Evolutionary conservation across 768 basidiomycete genomes (phyloP), one percentile per base, ranked within the genome.

Genomic region (Leccinum imitatum): DNA sequence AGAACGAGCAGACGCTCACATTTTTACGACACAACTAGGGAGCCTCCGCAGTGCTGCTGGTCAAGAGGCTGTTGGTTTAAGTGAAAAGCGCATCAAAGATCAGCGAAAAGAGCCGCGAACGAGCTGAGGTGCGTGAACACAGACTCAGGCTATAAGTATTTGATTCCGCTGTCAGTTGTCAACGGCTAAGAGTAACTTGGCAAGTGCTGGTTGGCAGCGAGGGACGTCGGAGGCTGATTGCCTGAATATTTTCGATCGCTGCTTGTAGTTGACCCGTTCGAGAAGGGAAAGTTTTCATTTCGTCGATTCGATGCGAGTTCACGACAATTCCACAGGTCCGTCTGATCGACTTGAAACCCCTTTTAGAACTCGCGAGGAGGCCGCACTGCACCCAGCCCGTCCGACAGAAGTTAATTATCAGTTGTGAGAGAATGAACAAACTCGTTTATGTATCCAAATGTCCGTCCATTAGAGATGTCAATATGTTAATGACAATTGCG

Each of bases 391-490:
- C 57, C 59, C 67, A 67, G 69, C 67, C 60, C 55, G 62, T 62
- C 59, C 61, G 54, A 69, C 62, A 66, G 62, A 70, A 66, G 63
- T 59, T 67, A 52, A 67, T 68, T 63, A 63, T 52, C 31, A 59
- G 55, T 63, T 54, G 59, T 30, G 30, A 30, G 67, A 51, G 58
- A 59, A 59, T 55, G 41, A 53, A 39, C 37, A 15, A 39, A 39
- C 37, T 39, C 37, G 37, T 17, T 39, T 39, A 39, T 62, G 64
- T 64, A 72, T 58, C 71, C 71, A 73, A 75, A 75, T 74, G 55
- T 75, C 72, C 73, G 72, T 65, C 70, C 59, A 73, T 72, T 72
- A 73, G 69, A 75, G 55, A 61, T 56, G 56, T 63, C 53, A 70
- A 63, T 63, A 64, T 54, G 63, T 61, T 68, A 65, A 63, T 62